Conservation (phyloP, 306 rosid species). For the Prosopis cineraria region DNA sequence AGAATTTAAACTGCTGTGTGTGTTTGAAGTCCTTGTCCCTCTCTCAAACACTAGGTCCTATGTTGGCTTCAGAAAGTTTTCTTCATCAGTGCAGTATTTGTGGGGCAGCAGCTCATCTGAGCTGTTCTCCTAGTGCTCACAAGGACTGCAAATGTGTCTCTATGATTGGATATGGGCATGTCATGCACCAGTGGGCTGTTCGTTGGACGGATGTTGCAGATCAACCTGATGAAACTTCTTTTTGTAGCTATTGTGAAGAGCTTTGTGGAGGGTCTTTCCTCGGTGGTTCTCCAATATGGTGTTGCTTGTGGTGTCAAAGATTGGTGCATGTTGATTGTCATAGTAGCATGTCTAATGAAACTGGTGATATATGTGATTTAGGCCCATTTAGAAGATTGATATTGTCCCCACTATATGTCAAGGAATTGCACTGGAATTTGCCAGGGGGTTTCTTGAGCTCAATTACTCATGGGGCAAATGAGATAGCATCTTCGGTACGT, state of each 20-base stretch:
- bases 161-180: slow-evolving; percentile 76
- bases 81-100: slow-evolving; percentile 77
- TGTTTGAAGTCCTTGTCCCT: slow-evolving; percentile 82
- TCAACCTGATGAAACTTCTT: slow-evolving; percentile 78
- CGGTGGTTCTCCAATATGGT: slow-evolving; percentile 97
- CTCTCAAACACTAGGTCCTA: slow-evolving; percentile 86
- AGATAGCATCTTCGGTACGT: slow-evolving; percentile 91
- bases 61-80: slow-evolving; percentile 75
- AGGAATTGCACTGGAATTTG: slow-evolving; percentile 56
- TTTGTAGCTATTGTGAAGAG: slow-evolving; percentile 95
- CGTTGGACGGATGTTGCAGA: slow-evolving; percentile 92
- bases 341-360: slow-evolving; percentile 73
- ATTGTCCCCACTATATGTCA: slow-evolving; percentile 82
- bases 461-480: slow-evolving; percentile 97
- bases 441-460: slow-evolving; percentile 84
- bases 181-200: slow-evolving; percentile 97
- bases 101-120: slow-evolving; percentile 87
- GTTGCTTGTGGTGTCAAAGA: slow-evolving; percentile 97
- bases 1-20: slow-evolving; percentile 88
- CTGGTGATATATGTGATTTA: slow-evolving; percentile 91
- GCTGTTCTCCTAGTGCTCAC: slow-evolving; percentile 81
- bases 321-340: slow-evolving; percentile 97
- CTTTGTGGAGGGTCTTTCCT: slow-evolving; percentile 94
- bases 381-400: slow-evolving; percentile 87
- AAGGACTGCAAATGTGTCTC: slow-evolving; percentile 96